phyloP scores from a whole-genome alignment of 331 rosid species.

The Dryas integrifolia region DNA sequence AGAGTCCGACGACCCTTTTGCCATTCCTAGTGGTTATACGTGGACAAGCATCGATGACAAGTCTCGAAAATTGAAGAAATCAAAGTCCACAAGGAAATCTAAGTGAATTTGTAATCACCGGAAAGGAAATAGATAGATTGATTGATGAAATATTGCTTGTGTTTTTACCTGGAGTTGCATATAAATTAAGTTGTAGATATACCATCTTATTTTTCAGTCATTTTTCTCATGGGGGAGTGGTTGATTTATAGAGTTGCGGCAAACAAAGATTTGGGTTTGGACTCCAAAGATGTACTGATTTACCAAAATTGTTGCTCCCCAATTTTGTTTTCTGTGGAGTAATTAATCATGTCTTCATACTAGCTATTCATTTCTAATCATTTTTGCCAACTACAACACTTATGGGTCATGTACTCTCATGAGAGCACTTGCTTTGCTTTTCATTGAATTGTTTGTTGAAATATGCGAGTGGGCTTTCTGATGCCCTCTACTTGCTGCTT shows the following conservation, averaged over 20 bases:
- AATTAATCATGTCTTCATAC: not conserved
- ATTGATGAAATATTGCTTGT: not conserved
- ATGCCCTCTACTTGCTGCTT: not conserved
- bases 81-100: constrained; percentile 66
- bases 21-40: constrained; percentile 71
- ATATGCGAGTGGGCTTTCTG: not conserved
- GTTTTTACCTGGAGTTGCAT: constrained; percentile 16
- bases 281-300: not conserved
- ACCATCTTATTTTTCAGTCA: constrained; percentile 11
- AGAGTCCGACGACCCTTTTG: constrained; percentile 71
- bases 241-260: constrained; percentile 11
- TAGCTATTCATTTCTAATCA: too few relatives aligned
- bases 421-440: not conserved
- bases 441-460: not conserved
- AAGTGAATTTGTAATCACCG: constrained; percentile 26
- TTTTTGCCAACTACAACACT: too few relatives aligned
- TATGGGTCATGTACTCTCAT: too few relatives aligned
- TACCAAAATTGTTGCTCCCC: not conserved
- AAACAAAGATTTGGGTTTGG: not conserved
- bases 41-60: constrained; percentile 70
- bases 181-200: constrained; percentile 22
- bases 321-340: constrained; percentile 14
- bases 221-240: constrained; percentile 8
- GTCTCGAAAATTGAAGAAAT: constrained; percentile 59
- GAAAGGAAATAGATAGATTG: not conserved